A percentile compares a stretch with the other conserved stretches of the same genome.
phyloP scores from a whole-genome alignment of 2,329 filamentous ascomycete genomes.

The Didymella lethalis region DNA sequence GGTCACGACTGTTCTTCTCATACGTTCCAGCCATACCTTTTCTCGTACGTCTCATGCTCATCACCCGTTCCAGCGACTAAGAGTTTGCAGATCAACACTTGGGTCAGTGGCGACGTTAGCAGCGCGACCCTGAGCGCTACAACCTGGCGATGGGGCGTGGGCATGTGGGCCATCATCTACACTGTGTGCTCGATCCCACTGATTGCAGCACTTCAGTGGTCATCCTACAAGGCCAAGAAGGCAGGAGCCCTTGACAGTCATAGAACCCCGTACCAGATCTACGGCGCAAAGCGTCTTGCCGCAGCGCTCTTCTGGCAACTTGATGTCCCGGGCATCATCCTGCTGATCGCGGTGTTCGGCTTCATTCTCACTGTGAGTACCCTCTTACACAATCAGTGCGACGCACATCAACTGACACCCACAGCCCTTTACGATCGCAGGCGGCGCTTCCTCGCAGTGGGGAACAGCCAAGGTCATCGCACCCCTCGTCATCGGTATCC shows the following conservation, averaged over 20 bases:
- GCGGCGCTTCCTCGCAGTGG: constrained; percentile 60
- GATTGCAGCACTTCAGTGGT: constrained; percentile 60
- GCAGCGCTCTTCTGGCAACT: constrained; percentile 64
- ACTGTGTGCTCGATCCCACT: constrained; percentile 64
- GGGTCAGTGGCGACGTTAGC: constrained; percentile 68
- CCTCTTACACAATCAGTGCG: background rate
- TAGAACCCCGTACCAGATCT: constrained; percentile 55
- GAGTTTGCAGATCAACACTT: constrained; percentile 60
- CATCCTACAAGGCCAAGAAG: constrained; percentile 62
- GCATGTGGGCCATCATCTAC: constrained; percentile 69
- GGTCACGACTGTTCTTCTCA: constrained; percentile 57
- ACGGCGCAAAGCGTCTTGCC: constrained; percentile 51
- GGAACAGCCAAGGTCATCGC: constrained; percentile 59
- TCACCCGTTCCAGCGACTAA: background rate
- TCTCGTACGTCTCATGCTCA: background rate
- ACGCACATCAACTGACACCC: background rate
- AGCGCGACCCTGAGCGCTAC: constrained; percentile 59
- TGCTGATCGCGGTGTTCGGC: constrained; percentile 58
- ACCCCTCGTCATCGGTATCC: constrained; percentile 60
- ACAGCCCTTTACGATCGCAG: constrained; percentile 61
- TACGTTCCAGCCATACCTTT: constrained; percentile 22
- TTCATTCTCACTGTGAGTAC: constrained; percentile 52
- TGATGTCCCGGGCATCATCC: constrained; percentile 59
- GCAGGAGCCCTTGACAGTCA: constrained; percentile 58
- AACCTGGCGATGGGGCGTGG: constrained; percentile 67